Evolutionary conservation across 345 rosid species (phyloP), one percentile per base, ranked within the genome.

Genomic region (Euphorbia pulcherrima): DNA sequence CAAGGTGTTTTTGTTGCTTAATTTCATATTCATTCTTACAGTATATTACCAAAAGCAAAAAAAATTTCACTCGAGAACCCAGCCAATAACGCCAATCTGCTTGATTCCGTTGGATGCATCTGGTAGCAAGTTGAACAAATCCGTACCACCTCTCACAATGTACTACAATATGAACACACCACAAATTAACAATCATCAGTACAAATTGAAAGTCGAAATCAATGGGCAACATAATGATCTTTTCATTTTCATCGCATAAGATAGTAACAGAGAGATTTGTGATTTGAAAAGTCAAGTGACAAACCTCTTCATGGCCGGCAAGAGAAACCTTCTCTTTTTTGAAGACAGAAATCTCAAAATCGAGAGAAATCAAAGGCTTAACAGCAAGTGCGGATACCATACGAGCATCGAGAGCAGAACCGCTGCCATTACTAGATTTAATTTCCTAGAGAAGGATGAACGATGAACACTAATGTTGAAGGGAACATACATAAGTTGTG

Each of bases 71-170:
- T 89, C 90, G 97, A 26, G 98, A 92, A 20, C 98, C 98, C 93
- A 92, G 13, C 97, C 98, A 61, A 92, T 82, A 4, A 92, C 96
- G 23, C 97, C 98, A 56, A 92, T 92, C 79, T 92, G 97, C 84
- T 87, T 87, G 71, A 92, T 80, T 24, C 98, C 98, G 69, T 86
- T 88, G 75, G 90, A 85, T 33, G 96, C 96, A 64, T 87, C 93
- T 0, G 90, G 92, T 65, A 90, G 79, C 84, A 87, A 77, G 39
- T 84, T 81, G 85, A 92, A 92, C 81, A 92, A 81, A 72, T 92
- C 87, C 60, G 97, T 87, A 30, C 98, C 96, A 72, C 98, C 98
- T 87, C 88, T 92, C 82, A 93, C 98, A 77, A 90, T 90, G 77
- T 81, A 90, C 98, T 93, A 64, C 59, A 53, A 18, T 37, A 21